Evolutionary conservation across 2,329 filamentous ascomycete species (phyloP), one percentile per base, ranked within the genome.

Genomic region (Fusarium scirpi): DNA sequence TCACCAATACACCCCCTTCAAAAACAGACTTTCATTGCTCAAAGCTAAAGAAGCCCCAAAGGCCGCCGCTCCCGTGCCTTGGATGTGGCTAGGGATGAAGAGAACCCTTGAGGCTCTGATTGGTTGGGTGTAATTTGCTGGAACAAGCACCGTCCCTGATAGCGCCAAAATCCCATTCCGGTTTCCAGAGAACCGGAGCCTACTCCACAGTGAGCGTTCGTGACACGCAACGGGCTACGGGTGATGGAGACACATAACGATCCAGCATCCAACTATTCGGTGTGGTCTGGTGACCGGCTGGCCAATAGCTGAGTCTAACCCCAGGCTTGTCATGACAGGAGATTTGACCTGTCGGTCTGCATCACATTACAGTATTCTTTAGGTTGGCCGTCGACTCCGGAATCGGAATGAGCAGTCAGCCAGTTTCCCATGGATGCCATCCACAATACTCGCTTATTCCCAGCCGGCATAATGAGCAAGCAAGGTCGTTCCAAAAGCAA

Each of bases 121-220:
- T 77, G 75, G 75, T 38, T 61, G 47, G 29, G 25, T 52, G 65
- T 61, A 60, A 58, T 65, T 68, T 44, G 58, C 69, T 70, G 59
- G 68, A 58, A 65, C 70, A 58, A 71, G 63, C 63, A 67, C 67
- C 70, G 60, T 66, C 61, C 58, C 58, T 72, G 57, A 67, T 69
- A 73, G 71, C 64, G 70, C 64, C 67, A 65, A 52, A 62, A 64
- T 70, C 74, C 70, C 74, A 67, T 72, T 65, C 55, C 65, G 56
- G 62, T 75, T 78, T 72, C 78, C 78, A 79, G 76, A 78, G 69
- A 75, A 72, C 75, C 77, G 78, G 73, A 79, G 76, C 72, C 72
- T 48, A 61, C 73, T 76, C 76, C 77, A 77, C 77, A 67, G 40
- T 51, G 58, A 68, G 69, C 65, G 74, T 76, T 77, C 72, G 66